phyloP scores from a whole-genome alignment of 805 yeast genomes.

The Aciculoconidium aculeatum region DNA sequence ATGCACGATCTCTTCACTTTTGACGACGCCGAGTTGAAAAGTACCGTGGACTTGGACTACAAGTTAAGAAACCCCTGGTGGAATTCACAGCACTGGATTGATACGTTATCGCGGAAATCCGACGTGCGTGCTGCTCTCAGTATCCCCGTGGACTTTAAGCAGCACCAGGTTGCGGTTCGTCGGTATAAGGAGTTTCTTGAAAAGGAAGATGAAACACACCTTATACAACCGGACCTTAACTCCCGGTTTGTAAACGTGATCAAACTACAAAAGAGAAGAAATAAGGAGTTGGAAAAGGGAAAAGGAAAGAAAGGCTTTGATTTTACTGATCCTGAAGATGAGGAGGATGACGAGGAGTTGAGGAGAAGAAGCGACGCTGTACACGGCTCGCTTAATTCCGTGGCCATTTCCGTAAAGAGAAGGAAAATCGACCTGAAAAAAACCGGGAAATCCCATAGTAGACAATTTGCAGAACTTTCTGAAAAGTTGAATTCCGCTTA shows the following conservation, averaged over 20 bases:
- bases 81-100: constrained; percentile 15
- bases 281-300: constrained; percentile 5
- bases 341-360: constrained; percentile 8
- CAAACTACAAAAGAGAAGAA: constrained; percentile 5
- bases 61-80: constrained; percentile 38
- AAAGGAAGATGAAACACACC: constrained; percentile 2
- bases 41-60: constrained; percentile 27
- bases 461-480: constrained; percentile 7
- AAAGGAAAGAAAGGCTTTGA: constrained; percentile 4
- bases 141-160: constrained; percentile 29
- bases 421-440: too few species aligned
- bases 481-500: constrained; percentile 29
- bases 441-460: too few species aligned
- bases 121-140: constrained; percentile 25
- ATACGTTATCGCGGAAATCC: constrained; percentile 14
- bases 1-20: constrained; percentile 46
- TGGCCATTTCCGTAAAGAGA: too few species aligned
- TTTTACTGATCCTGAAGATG: constrained; percentile 1
- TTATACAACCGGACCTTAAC: constrained; percentile 7
- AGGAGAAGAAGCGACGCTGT: constrained; percentile 5
- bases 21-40: constrained; percentile 21
- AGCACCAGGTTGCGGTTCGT: constrained; percentile 26
- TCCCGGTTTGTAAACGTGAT: constrained; percentile 5
- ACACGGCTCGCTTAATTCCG: constrained; percentile 3
- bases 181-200: constrained; percentile 21